Evolutionary conservation across 108 stramenopile genomes (phyloP), one percentile per base, ranked within the genome.

Genomic region (Chaetoceros tenuissimus): DNA sequence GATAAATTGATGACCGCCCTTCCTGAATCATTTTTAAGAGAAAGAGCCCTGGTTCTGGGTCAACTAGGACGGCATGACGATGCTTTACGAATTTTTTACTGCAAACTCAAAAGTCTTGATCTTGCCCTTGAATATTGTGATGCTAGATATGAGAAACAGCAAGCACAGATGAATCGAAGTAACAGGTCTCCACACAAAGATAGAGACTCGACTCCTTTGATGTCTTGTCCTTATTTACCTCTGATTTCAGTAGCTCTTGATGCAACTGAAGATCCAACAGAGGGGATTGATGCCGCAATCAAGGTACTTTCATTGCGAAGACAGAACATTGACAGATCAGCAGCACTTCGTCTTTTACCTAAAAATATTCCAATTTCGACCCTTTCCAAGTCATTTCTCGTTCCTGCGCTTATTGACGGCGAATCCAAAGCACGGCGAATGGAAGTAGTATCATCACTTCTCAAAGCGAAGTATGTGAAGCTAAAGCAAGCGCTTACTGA

Each of bases 61-160:
- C 68, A 84, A 1, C 59, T 94, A 28, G 93, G 89, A 21, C 62
- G 80, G 28, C 93, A 94, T 48, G 85, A 84, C 60, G 93, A 94
- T 48, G 93, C 93, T 8, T 55, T 94, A 0, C 58, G 72, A 43
- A 94, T 91, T 60, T 69, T 94, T 23, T 94, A 91, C 48, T 57
- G 75, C 20, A 74, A 91, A 23, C 68, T 81, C 46, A 60, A 75
- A 30, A 82, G 81, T 59, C 67, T 94, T 46, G 84, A 89, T 49
- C 46, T 91, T 53, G 93, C 93, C 18, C 62, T 94, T 22, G 89
- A 86, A 34, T 94, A 91, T 48, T 94, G 93, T 55, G 93, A 94
- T 69, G 63, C 75, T 34, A 63, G 82, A 19, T 63, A 88, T 59
- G 82, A 85, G 30, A 68, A 71, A 17, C 69, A 79, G 31, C 51